Percentiles rank a stretch among this genome's conserved stretches.
Conservation (phyloP, 148 eudicot genomes). For the Tetragonia tetragonoides region DNA sequence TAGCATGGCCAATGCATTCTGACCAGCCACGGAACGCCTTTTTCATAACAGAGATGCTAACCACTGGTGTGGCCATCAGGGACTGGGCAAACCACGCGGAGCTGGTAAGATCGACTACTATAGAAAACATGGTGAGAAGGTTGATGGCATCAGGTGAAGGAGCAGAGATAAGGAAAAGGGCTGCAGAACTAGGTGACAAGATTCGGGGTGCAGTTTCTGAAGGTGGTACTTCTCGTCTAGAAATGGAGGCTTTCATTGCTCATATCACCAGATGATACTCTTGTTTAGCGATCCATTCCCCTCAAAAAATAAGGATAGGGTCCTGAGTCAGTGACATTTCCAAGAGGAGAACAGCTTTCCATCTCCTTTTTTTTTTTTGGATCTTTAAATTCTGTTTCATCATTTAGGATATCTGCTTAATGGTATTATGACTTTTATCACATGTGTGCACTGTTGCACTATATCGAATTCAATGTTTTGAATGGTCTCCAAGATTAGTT, state of each 20-base stretch:
- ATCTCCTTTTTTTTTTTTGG: too few species aligned
- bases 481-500: too few species aligned
- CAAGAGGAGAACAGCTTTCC: too few species aligned
- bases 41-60: constrained; percentile 34
- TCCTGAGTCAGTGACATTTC: not conserved
- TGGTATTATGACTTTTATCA: not conserved
- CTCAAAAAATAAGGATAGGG: not conserved
- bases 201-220: constrained; percentile 29
- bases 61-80: constrained; percentile 33
- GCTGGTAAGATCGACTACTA: constrained; percentile 21
- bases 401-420: too few species aligned
- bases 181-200: constrained; percentile 22
- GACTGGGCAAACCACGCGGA: constrained; percentile 40
- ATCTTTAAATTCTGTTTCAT: too few species aligned
- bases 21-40: constrained; percentile 58
- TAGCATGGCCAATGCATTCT: constrained; percentile 64
- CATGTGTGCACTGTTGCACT: too few species aligned
- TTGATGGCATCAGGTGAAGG: constrained; percentile 49
- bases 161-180: constrained; percentile 41
- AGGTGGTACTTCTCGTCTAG: constrained; percentile 41
- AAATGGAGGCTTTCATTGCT: constrained; percentile 53
- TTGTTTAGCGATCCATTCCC: too few species aligned
- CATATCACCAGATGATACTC: constrained; percentile 42
- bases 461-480: too few species aligned
- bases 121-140: constrained; percentile 34